Evolutionary conservation across 2,329 filamentous ascomycete genomes (phyloP), one percentile per base, ranked within the genome.

Genomic region (Simplicillium sp.): DNA sequence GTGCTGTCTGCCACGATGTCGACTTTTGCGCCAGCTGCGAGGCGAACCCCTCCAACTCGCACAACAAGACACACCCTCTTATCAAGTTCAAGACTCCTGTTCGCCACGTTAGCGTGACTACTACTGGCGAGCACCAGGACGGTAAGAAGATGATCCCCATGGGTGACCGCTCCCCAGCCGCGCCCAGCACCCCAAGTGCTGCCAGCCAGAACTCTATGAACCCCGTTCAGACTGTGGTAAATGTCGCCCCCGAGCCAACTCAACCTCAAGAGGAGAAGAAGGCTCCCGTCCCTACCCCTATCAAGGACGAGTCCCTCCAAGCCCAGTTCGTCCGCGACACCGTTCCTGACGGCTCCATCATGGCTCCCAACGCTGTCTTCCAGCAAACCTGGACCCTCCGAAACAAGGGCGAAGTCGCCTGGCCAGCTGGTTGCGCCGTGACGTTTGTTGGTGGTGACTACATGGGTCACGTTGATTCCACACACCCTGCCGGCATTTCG

Each of bases 41-140:
- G 67, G 87, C 90, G 37, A 80, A 80, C 53, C 92, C 92, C 7
- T 71, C 71, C 48, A 90, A 94, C 61, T 70, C 68, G 16, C 92
- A 98, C 70, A 96, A 97, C 70, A 82, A 80, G 62, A 94, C 89
- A n/a, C 92, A 98, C 54, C 92, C 92, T 20, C 70, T 98, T 52
- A 88, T 98, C 70, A 96, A 95, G 68, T 88, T 98, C 71, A 94
- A 87, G 74, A 94, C 86, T 3, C 85, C 90, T 9, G 83, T 98
- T 37, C 84, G 87, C 50, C 83, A 86, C 50, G 86, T 95, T 29
- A 89, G 78, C 46, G 85, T 98, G 39, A 89, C 80, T 38, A 97
- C 90, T 8, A 73, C 84, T 48, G 84, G 83, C 40, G 87, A 94
- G 62, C 80, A 87, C 52, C 75, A 74, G 44, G 69, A 80, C 50